Percentiles rank a stretch among this genome's conserved stretches.
phyloP scores from a whole-genome alignment of 176 grass and related monocot species.

The Dendrocalamus sinicus region DNA sequence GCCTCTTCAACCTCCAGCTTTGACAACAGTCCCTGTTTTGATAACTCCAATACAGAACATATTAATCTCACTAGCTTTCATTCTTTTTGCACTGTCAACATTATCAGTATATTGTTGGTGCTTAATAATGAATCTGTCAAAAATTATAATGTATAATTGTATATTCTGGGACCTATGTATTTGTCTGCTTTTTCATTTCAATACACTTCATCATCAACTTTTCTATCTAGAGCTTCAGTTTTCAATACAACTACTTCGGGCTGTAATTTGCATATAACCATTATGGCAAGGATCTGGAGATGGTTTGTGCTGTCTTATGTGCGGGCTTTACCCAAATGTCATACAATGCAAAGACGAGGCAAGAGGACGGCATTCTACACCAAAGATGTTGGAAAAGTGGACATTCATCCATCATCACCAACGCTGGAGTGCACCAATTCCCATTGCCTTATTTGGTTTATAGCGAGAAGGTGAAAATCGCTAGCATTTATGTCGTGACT shows the following conservation, averaged over 20 bases:
- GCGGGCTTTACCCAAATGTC: slow-evolving; percentile 97
- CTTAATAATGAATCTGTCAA: slow-evolving; percentile 22
- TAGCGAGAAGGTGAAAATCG: slow-evolving; percentile 91
- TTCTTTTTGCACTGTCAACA: not conserved
- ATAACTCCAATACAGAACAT: no score
- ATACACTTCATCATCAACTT: not conserved
- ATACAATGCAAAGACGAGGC: slow-evolving; percentile 85
- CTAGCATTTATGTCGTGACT: slow-evolving; percentile 85
- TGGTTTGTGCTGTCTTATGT: slow-evolving; percentile 84
- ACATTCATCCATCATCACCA: slow-evolving; percentile 96
- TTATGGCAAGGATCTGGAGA: slow-evolving; percentile 83
- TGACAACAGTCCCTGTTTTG: no score
- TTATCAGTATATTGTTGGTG: slow-evolving; percentile 1
- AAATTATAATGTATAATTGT: not conserved
- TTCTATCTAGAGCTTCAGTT: not conserved
- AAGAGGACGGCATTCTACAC: slow-evolving; percentile 85
- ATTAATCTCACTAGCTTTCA: not conserved
- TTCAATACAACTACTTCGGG: slow-evolving; percentile 12
- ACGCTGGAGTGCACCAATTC: slow-evolving; percentile 69
- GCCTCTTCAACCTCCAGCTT: no score
- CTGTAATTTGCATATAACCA: slow-evolving; percentile 65
- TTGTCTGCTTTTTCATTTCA: not conserved
- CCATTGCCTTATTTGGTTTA: slow-evolving; percentile 95
- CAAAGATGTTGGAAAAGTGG: slow-evolving; percentile 93
- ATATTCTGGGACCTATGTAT: not conserved